A percentile compares a stretch with the other conserved stretches of the same genome.
Evolutionary conservation across 2,329 filamentous ascomycete genomes (phyloP).

Genomic region (Pseudonectria foliicola): DNA sequence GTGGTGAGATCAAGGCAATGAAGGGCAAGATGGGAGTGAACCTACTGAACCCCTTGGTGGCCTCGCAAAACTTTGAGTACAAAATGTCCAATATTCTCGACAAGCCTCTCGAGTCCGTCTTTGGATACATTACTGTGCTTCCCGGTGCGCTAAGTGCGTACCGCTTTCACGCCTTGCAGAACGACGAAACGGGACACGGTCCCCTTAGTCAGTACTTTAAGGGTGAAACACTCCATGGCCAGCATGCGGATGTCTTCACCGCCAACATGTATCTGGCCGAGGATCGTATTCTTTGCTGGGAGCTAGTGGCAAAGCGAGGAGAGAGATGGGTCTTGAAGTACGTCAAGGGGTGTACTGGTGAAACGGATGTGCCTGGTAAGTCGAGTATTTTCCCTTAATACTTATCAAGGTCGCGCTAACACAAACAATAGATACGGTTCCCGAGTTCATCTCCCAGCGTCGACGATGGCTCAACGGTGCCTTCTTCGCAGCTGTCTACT

Average conservation of each 20-base stretch:
- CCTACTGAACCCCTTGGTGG: constrained; percentile 87
- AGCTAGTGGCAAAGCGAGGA: constrained; percentile 88
- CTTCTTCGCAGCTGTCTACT: constrained; percentile 98
- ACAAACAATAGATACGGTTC: constrained; percentile 63
- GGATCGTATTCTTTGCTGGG: constrained; percentile 87
- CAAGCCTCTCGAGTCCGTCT: constrained; percentile 93
- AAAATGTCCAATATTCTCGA: constrained; percentile 99
- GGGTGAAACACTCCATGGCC: constrained; percentile 91
- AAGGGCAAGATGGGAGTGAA: constrained; percentile 80
- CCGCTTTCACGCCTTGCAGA: constrained; percentile 90
- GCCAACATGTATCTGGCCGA: constrained; percentile 94
- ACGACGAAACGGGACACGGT: constrained; percentile 91
- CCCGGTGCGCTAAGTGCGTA: constrained; percentile 94
- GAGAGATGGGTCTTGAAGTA: constrained; percentile 98
- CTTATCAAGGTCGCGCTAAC: constrained; percentile 16
- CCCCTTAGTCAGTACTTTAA: constrained; percentile 98
- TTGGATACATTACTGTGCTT: constrained; percentile 95
- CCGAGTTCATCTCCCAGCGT: constrained; percentile 95
- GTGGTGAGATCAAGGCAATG: constrained; percentile 95
- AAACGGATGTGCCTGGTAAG: constrained; percentile 94
- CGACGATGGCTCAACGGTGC: constrained; percentile 97
- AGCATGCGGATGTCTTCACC: constrained; percentile 94
- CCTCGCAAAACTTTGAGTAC: constrained; percentile 98
- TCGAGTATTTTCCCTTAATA: constrained; percentile 7
- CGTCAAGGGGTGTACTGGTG: constrained; percentile 91